These are phyloP conservation scores for Chernovozyma sophiae-reginae DNA, from an alignment of 1,139 yeast species.

Conservation along the genomic window DNA sequence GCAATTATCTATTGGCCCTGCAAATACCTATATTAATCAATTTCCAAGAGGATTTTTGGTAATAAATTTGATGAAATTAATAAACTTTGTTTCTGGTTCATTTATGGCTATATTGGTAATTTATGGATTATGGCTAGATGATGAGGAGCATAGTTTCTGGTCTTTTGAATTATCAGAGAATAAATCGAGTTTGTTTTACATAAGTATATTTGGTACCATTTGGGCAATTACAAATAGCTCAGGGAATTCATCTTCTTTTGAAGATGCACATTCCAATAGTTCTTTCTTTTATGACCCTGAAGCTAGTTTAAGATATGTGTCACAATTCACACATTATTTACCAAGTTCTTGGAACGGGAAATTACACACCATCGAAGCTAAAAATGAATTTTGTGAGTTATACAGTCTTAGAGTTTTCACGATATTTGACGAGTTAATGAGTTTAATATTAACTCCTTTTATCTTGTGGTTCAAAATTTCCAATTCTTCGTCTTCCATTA, in stretches of 20 bases:
- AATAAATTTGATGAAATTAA: conserved; percentile 52
- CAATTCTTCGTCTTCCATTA: conserved; percentile 62
- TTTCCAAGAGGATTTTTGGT: conserved; percentile 77
- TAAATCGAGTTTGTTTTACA: conserved; percentile 77
- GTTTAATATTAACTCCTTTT: conserved; percentile 82
- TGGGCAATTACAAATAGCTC: conserved; percentile 59
- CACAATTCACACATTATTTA: conserved; percentile 84
- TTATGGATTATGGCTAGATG: conserved; percentile 75
- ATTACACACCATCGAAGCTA: conserved; percentile 78
- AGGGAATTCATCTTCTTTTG: conserved; percentile 43
- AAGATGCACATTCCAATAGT: conserved; percentile 26
- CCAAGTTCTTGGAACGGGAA: conserved; percentile 85
- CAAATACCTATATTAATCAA: conserved; percentile 80
- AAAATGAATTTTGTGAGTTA: conserved; percentile 72
- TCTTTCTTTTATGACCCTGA: conserved; percentile 77
- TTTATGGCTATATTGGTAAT: conserved; percentile 84
- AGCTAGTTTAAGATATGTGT: conserved; percentile 69
- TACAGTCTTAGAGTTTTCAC: conserved; percentile 72
- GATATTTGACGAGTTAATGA: conserved; percentile 73
- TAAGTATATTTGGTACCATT: conserved; percentile 78
- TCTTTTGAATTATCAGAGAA: conserved; percentile 85
- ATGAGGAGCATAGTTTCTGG: conserved; percentile 73
- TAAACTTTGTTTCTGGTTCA: conserved; percentile 82
- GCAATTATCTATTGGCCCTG: conserved; percentile 72
- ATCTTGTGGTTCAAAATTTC: conserved; percentile 83